Conservation (phyloP, 2,329 filamentous ascomycete species). For the Grosmannia huntii region DNA sequence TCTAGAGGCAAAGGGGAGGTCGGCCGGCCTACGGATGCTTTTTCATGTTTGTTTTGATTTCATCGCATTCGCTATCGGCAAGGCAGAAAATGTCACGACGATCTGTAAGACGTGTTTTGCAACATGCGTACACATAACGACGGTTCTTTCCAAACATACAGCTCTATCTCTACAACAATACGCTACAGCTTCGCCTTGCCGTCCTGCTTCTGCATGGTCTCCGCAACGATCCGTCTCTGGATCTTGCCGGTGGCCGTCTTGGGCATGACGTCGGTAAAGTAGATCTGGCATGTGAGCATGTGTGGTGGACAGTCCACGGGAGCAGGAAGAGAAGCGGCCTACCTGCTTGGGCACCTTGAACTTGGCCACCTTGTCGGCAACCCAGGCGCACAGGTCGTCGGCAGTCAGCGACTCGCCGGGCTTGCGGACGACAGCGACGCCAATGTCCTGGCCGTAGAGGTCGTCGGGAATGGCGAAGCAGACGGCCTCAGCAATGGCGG, state of each 20-base stretch:
- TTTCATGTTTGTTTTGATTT: not conserved
- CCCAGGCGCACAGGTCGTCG: slow-evolving; percentile 54
- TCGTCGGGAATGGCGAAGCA: slow-evolving; percentile 75
- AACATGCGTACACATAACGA: too few species aligned
- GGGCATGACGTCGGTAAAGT: slow-evolving; percentile 73
- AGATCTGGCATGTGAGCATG: slow-evolving; percentile 38
- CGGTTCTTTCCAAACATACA: not conserved
- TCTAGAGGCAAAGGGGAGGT: not conserved
- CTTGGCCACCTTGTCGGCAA: slow-evolving; percentile 58
- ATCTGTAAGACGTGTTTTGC: too few species aligned
- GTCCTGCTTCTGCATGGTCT: slow-evolving; percentile 66
- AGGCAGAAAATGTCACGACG: not conserved
- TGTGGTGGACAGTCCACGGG: not conserved
- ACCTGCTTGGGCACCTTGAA: slow-evolving; percentile 82
- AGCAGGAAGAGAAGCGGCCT: slow-evolving; percentile 15
- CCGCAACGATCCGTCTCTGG: slow-evolving; percentile 73
- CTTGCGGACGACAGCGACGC: slow-evolving; percentile 64
- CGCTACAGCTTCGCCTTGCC: slow-evolving; percentile 39
- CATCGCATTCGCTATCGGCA: not conserved
- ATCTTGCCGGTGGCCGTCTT: slow-evolving; percentile 91
- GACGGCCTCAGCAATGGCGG: slow-evolving; percentile 63
- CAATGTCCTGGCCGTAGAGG: slow-evolving; percentile 73
- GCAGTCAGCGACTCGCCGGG: slow-evolving; percentile 41
- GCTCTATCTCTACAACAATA: not conserved
- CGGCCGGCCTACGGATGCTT: not conserved